These are phyloP conservation scores for Phytopythium cucurbitacearum DNA, from an alignment of 352 stramenopile species.

Conservation along the genomic window DNA sequence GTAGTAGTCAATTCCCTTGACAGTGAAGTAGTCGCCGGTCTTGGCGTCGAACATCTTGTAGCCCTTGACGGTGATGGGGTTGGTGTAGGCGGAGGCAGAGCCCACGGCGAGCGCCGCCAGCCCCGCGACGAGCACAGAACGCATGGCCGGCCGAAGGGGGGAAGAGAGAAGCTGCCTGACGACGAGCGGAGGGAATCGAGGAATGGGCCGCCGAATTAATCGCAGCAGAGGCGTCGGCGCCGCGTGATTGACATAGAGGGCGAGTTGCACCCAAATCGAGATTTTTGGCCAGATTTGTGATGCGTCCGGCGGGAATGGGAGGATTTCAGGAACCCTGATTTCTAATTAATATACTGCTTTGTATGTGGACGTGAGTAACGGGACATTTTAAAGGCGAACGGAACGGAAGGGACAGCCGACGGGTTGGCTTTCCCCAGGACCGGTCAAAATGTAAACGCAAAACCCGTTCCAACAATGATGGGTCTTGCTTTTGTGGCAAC, in stretches of 20 bases:
- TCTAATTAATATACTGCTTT: neutral
- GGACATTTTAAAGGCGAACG: no score
- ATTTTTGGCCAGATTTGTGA: neutral
- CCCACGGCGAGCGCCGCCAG: constrained; percentile 3
- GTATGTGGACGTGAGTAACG: no score
- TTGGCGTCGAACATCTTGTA: constrained; percentile 70
- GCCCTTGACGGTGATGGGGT: constrained; percentile 40
- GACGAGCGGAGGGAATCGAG: neutral
- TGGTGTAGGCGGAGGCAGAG: constrained; percentile 15
- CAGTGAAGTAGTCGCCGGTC: constrained; percentile 52
- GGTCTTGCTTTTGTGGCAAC: no score
- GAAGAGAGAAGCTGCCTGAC: neutral
- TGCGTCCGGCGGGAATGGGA: neutral
- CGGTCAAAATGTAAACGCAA: no score
- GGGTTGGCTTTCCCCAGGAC: no score
- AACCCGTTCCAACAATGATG: no score
- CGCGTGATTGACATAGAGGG: neutral
- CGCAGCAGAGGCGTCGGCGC: no score
- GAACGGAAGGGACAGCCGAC: no score
- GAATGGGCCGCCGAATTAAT: neutral
- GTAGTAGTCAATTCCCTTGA: constrained; percentile 75
- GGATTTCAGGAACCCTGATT: constrained; percentile 1
- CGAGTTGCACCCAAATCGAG: neutral
- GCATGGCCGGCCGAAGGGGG: neutral
- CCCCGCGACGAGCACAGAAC: neutral